Conservation (phyloP, 306 rosid genomes). For the Cicer chorassanicum region DNA sequence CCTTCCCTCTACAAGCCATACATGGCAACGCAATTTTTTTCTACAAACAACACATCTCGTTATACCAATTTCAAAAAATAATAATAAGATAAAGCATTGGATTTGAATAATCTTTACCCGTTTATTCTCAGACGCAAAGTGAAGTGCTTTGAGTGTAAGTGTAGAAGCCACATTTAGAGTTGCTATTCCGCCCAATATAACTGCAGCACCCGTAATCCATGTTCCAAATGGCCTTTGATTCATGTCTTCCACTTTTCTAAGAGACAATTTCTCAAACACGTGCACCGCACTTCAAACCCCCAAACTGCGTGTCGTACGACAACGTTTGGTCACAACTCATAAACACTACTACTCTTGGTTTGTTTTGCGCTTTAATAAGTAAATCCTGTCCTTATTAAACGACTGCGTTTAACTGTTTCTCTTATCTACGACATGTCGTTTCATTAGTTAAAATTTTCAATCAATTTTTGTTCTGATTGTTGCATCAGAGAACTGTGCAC, state of each 20-base stretch:
- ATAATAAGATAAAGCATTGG: not conserved
- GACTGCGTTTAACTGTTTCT: slow-evolving; percentile 35
- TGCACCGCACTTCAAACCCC: slow-evolving; percentile 7
- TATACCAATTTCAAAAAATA: not conserved
- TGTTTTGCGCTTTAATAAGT: not conserved
- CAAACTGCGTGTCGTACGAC: not conserved
- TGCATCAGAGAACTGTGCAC: slow-evolving; percentile 14
- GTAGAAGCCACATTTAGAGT: slow-evolving; percentile 71
- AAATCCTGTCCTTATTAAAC: slow-evolving; percentile 2
- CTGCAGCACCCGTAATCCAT: slow-evolving; percentile 52
- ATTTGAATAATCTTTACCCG: slow-evolving; percentile 53
- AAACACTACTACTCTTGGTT: not conserved
- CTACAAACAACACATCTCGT: slow-evolving; percentile 52
- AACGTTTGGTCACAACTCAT: not conserved
- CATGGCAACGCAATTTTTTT: slow-evolving; percentile 70
- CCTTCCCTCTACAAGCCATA: slow-evolving; percentile 74
- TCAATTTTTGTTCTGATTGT: not conserved
- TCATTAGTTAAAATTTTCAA: not conserved
- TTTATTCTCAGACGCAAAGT: slow-evolving; percentile 62
- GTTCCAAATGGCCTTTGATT: slow-evolving; percentile 54
- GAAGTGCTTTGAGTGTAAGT: slow-evolving; percentile 64
- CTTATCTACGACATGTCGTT: slow-evolving; percentile 24
- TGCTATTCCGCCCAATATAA: slow-evolving; percentile 65
- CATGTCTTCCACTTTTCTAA: slow-evolving; percentile 45
- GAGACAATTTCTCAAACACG: slow-evolving; percentile 49